phyloP scores from a whole-genome alignment of 345 rosid species.

The Draba incana region DNA sequence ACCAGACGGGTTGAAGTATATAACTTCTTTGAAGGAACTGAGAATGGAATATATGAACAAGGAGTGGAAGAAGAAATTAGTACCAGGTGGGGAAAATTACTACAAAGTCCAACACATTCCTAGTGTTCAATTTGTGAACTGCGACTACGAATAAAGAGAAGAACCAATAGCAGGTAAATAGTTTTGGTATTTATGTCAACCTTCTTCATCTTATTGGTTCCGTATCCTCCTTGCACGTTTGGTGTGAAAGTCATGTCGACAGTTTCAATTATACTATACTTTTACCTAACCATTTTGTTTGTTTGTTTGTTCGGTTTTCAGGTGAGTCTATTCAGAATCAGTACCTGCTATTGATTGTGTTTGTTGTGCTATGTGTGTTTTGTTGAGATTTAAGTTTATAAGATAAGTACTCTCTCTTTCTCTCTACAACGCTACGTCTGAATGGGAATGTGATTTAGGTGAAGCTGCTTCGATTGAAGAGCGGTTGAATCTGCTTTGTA shows the following conservation, averaged over 20 bases:
- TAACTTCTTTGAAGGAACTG: background rate
- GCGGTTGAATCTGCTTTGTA: too few relatives aligned
- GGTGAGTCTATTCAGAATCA: too few relatives aligned
- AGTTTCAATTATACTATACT: too few relatives aligned
- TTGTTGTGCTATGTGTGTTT: too few relatives aligned
- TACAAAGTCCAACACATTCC: conserved; percentile 7
- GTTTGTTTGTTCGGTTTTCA: too few relatives aligned
- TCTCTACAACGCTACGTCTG: too few relatives aligned
- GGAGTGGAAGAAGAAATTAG: background rate
- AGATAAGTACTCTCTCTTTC: too few relatives aligned
- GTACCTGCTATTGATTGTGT: too few relatives aligned
- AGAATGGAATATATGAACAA: background rate
- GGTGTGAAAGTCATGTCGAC: too few relatives aligned
- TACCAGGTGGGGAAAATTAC: background rate
- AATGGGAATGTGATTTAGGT: background rate
- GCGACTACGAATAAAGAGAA: background rate
- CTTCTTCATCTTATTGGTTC: background rate
- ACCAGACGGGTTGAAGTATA: background rate
- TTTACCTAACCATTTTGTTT: too few relatives aligned
- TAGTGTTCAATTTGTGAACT: background rate
- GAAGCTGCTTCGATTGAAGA: too few relatives aligned
- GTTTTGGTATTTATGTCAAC: background rate
- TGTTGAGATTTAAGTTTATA: too few relatives aligned
- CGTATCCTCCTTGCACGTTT: background rate
- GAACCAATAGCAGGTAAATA: background rate